Evolutionary conservation across 768 basidiomycete species (phyloP).

Genomic region (Mycena vulgaris): DNA sequence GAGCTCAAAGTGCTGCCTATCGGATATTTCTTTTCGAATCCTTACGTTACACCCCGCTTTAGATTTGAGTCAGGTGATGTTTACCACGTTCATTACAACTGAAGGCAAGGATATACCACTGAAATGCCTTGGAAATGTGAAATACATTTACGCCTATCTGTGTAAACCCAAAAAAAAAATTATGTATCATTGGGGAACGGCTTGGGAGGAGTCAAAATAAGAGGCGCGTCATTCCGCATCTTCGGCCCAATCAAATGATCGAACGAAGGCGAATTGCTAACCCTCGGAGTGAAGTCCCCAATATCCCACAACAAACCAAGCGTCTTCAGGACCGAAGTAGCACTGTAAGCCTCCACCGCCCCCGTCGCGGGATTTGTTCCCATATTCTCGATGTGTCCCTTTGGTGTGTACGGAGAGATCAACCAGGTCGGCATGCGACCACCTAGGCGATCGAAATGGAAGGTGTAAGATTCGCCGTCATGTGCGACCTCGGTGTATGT

Average conservation of each 20-base stretch:
- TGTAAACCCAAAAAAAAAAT: too few relatives aligned
- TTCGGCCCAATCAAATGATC: slow-evolving; percentile 40
- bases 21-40: too few relatives aligned
- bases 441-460: slow-evolving; percentile 47
- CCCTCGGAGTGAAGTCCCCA: slow-evolving; percentile 38
- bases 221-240: slow-evolving; percentile 27
- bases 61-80: too few relatives aligned
- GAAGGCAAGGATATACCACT: too few relatives aligned
- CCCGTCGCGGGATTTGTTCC: slow-evolving; percentile 43
- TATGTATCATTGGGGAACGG: slow-evolving; percentile 46
- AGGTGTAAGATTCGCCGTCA: slow-evolving; percentile 42
- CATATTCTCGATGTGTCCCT: slow-evolving; percentile 43
- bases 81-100: too few relatives aligned
- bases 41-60: too few relatives aligned
- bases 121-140: too few relatives aligned
- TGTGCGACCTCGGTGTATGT: slow-evolving; percentile 47
- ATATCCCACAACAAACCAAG: slow-evolving; percentile 41
- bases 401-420: slow-evolving; percentile 43
- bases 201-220: slow-evolving; percentile 26
- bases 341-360: slow-evolving; percentile 36
- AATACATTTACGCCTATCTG: background rate
- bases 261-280: slow-evolving; percentile 38
- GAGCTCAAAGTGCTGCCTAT: too few relatives aligned
- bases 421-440: slow-evolving; percentile 47
- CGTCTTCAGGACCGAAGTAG: slow-evolving; percentile 40